Evolutionary conservation across 169 alveolate species (phyloP).

Genomic region (Babesia bovis): DNA sequence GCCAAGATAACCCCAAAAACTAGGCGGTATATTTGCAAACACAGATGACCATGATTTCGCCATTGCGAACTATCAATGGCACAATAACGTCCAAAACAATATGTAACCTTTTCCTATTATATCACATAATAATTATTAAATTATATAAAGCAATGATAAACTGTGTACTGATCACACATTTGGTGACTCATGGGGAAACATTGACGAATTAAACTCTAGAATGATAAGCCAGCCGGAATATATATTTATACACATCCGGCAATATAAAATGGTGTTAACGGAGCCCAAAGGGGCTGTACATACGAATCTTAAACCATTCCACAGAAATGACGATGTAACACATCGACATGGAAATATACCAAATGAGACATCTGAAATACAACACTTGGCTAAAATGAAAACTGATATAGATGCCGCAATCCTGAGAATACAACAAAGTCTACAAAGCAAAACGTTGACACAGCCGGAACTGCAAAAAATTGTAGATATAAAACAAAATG

Average conservation of each 20-base stretch:
- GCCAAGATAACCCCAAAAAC: constrained; percentile 89
- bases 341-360: neutral
- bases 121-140: no score
- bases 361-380: constrained; percentile 29
- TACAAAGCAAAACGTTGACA: constrained; percentile 27
- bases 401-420: constrained; percentile 33
- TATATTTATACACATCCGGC: neutral
- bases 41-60: constrained; percentile 69
- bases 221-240: neutral
- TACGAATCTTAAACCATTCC: constrained; percentile 20
- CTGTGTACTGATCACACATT: constrained; percentile 21
- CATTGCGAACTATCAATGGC: constrained; percentile 39
- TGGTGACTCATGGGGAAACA: constrained; percentile 20
- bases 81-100: neutral
- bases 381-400: constrained; percentile 41
- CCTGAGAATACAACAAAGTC: constrained; percentile 4
- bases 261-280: constrained; percentile 10
- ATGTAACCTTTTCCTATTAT: no score
- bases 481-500: constrained; percentile 1
- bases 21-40: constrained; percentile 70
- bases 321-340: constrained; percentile 11
- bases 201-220: neutral
- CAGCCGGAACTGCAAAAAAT: constrained; percentile 51
- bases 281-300: neutral
- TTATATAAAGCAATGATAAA: neutral